Base-by-base conservation (phyloP, 768 basidiomycete genomes). In the Psilocybe subaeruginosa region DNA sequence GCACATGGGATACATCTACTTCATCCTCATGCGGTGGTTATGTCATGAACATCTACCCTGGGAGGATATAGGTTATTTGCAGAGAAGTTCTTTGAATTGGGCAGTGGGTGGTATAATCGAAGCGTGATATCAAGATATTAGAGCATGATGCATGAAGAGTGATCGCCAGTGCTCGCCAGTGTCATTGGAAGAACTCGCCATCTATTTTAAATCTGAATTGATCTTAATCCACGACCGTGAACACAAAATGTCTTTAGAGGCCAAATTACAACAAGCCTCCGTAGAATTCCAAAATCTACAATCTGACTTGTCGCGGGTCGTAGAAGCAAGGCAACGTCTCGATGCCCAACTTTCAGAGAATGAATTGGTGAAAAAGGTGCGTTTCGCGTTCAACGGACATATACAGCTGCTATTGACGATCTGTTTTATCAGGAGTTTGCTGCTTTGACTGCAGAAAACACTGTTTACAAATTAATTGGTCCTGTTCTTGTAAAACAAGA, bases 281-380 rank as follows among this genome's bases (percentile, higher is more conserved):
- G 68, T 77, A 19, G 92, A 92, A 63, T 96, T 88, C 69, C 91
- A 95, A 69, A 92, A 90, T 68, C 69, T 95, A 7, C 94, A 97
- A 70, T 69, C 75, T 2, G 93, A 96, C 62, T 77, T 95, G 43
- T 80, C 88, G 0, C 80, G 78, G 58, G 80, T 84, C 3, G 89
- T 99, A 39, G 93, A 95, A 65, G 89, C 87, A 12, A 82, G 91
- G 47, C 93, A 97, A 67, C 83, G 86, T 56, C 82, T 98, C n/a
- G 97, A 97, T 63, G 88, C 94, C 0, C 95, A 97, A 72, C 76
- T 90, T 47, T 88, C 90, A 5, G 97, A 98, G 77, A 97, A 95
- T 75, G 93, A 97, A 73, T 78, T 88, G 51, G 97, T 98, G 48
- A 88, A 93, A 72, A 93, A 96, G 85, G 96, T 90, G 33, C 27